Percentiles rank a stretch among this genome's conserved stretches.
These are phyloP conservation scores for Jaapia argillacea DNA, from an alignment of 768 basidiomycete genomes.

Conservation along the genomic window DNA sequence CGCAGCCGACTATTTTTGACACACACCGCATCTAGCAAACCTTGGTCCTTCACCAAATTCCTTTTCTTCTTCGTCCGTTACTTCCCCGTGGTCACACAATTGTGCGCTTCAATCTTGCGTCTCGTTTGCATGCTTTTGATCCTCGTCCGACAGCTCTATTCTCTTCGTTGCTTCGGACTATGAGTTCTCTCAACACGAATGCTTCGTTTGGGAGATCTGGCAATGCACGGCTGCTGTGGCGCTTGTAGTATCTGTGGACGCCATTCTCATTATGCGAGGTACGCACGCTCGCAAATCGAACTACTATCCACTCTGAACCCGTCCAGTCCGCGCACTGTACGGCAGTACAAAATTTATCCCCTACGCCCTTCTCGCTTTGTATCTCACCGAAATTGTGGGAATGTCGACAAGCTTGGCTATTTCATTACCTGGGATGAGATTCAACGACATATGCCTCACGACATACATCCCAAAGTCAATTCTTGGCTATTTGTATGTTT, in stretches of 20 bases:
- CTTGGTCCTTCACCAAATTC: conserved; percentile 15
- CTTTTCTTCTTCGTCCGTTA: conserved; percentile 29
- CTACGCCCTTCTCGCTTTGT: background rate
- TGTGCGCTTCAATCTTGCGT: conserved; percentile 15
- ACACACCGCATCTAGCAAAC: background rate
- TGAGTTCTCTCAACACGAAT: conserved; percentile 27
- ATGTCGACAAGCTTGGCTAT: background rate
- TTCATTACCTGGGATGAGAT: background rate
- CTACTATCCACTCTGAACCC: background rate
- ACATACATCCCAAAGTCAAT: background rate
- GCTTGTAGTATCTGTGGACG: conserved; percentile 24
- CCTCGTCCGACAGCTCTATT: conserved; percentile 25
- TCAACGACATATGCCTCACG: background rate
- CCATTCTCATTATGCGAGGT: conserved; percentile 31
- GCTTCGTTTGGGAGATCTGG: conserved; percentile 35
- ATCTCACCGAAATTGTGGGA: background rate
- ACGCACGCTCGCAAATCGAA: conserved; percentile 1
- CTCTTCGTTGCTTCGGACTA: conserved; percentile 16
- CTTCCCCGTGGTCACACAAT: conserved; percentile 24
- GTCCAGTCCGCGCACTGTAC: background rate
- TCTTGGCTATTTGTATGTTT: no score
- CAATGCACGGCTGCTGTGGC: conserved; percentile 24
- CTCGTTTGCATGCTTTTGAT: conserved; percentile 17
- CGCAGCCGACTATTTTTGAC: background rate
- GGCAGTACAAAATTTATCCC: background rate